These are phyloP conservation scores for Candida gigantensis DNA, from an alignment of 1,139 yeast species.

Conservation along the genomic window DNA sequence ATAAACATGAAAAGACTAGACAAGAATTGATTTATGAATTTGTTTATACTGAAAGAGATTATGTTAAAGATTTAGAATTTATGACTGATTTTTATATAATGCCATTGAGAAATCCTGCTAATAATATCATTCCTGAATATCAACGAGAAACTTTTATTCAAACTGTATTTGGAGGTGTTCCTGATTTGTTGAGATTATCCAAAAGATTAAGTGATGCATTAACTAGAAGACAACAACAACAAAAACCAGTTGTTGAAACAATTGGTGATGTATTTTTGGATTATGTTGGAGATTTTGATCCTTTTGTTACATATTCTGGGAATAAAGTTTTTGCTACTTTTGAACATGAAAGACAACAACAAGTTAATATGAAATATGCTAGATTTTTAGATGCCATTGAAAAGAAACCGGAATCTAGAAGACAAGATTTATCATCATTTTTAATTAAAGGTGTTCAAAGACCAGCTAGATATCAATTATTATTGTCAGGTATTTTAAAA, in stretches of 20 bases:
- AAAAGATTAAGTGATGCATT: slow-evolving; percentile 85
- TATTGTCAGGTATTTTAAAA: slow-evolving; percentile 81
- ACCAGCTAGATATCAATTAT: slow-evolving; percentile 89
- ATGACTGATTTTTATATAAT: slow-evolving; percentile 92
- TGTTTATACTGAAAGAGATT: slow-evolving; percentile 90
- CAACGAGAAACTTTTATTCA: slow-evolving; percentile 89
- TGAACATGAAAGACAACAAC: slow-evolving; percentile 93
- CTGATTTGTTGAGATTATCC: slow-evolving; percentile 83
- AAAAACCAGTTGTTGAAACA: slow-evolving; percentile 76
- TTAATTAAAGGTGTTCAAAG: slow-evolving; percentile 94
- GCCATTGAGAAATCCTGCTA: slow-evolving; percentile 73
- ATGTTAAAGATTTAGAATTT: slow-evolving; percentile 91
- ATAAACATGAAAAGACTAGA: slow-evolving; percentile 84
- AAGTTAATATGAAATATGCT: slow-evolving; percentile 86
- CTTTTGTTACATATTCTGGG: slow-evolving; percentile 93
- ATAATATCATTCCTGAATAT: slow-evolving; percentile 82
- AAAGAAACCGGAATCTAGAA: slow-evolving; percentile 82
- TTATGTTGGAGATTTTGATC: slow-evolving; percentile 83
- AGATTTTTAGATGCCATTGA: slow-evolving; percentile 91
- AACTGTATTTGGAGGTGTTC: slow-evolving; percentile 88
- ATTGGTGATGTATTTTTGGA: slow-evolving; percentile 88
- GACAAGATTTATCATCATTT: slow-evolving; percentile 90
- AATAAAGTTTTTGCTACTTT: slow-evolving; percentile 94
- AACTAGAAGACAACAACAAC: slow-evolving; percentile 82
- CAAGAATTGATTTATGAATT: slow-evolving; percentile 96